Percentiles rank a stretch among this genome's conserved stretches.
These are phyloP conservation scores for Fusarium agapanthi DNA, from an alignment of 2,329 filamentous ascomycete species.

Conservation along the genomic window DNA sequence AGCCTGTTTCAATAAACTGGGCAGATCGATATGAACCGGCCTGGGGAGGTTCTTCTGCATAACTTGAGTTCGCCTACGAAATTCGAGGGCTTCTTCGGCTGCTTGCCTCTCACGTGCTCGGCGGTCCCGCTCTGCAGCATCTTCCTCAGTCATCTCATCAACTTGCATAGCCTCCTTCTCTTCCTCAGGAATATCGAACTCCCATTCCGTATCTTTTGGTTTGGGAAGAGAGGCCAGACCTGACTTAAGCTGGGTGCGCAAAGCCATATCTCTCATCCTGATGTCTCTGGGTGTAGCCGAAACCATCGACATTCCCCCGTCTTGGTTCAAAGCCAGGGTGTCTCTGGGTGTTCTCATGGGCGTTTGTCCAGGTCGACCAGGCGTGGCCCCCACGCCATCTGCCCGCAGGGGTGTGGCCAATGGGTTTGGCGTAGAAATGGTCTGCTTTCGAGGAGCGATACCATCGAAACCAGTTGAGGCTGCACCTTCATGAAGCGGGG, in stretches of 20 bases:
- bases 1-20: slow-evolving; percentile 71
- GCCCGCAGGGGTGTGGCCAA: slow-evolving; percentile 87
- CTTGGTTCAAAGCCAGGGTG: slow-evolving; percentile 82
- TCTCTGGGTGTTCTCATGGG: slow-evolving; percentile 90
- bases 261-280: slow-evolving; percentile 73
- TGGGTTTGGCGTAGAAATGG: slow-evolving; percentile 91
- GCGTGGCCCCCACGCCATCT: slow-evolving; percentile 74
- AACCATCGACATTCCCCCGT: slow-evolving; percentile 72
- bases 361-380: slow-evolving; percentile 76
- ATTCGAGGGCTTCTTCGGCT: slow-evolving; percentile 79
- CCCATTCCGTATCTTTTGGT: slow-evolving; percentile 93
- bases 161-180: slow-evolving; percentile 65
- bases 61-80: slow-evolving; percentile 87
- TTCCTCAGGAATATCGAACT: slow-evolving; percentile 90
- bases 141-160: slow-evolving; percentile 62
- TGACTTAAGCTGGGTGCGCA: slow-evolving; percentile 73
- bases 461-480: slow-evolving; percentile 90
- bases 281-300: slow-evolving; percentile 81
- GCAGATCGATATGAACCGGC: slow-evolving; percentile 76
- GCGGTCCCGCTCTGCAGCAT: slow-evolving; percentile 78
- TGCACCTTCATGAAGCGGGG: slow-evolving; percentile 81
- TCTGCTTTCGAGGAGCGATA: slow-evolving; percentile 80
- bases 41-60: slow-evolving; percentile 85
- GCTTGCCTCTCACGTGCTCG: slow-evolving; percentile 78
- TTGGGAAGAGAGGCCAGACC: slow-evolving; percentile 86